Base-by-base conservation (phyloP, 345 rosid species). In the Eucalyptus regnans region DNA sequence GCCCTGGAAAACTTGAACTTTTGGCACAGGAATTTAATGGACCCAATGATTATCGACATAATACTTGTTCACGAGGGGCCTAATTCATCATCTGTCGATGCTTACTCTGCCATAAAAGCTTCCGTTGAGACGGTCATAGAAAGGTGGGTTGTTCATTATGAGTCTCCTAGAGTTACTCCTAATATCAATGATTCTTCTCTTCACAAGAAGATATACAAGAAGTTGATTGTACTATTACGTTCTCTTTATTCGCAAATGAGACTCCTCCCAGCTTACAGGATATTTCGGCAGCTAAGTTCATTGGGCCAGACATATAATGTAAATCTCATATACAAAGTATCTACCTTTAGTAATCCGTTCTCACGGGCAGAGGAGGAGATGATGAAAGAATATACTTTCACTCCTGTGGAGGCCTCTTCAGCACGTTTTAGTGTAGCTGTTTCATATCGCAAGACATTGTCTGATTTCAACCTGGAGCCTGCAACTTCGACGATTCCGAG, bases 101-200 rank as follows among this genome's bases (percentile, higher is more conserved):
- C 91, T 91, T 66, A 92, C 89, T 89, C 92, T 46, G 90, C 88
- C 83, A 84, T 50, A 6, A 88, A 89, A 29, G 76, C 88, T 27
- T n/a, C 93, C 31, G 44, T 86, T n/a, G 98, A 97, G 93, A 95
- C 96, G 60, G 96, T 97, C 86, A 94, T 97, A 51, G 99, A 96
- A 93, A 93, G 98, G 90, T 97, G 99, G 99, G 91, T 93, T 88
- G 93, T 96, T 92, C 98, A 96, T 86, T 97, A 94, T 41, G 97
- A 97, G 92, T 92, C 93, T 60, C 92, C 95, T 4, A 80, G 92
- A 62, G 86, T 90, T 91, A 88, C 93, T 90, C 93, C 94, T 84
- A 94, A 92, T 44, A 87, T 80, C 76, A 89, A 89, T 64, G 98
- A 95, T 58, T 87, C 92, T 88, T 90, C 93, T 13, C 93, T 94